Conservation (phyloP, 805 yeast genomes). For the Candida vartiovaarae region DNA sequence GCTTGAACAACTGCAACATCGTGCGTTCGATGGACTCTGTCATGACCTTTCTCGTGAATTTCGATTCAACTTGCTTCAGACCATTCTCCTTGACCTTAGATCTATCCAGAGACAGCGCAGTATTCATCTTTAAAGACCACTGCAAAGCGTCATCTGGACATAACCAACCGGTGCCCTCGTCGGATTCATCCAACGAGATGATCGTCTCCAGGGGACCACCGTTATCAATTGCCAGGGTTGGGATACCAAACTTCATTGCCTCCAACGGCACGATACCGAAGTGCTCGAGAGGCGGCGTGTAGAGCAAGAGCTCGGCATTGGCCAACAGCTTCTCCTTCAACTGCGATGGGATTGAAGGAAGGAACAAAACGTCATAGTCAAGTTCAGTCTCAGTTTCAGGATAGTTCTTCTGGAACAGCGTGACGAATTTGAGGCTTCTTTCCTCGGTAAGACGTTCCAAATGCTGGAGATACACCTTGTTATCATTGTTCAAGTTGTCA, state of each 20-base stretch:
- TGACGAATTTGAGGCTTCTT: slow-evolving; percentile 38
- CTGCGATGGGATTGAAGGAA: slow-evolving; percentile 70
- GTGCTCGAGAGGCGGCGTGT: slow-evolving; percentile 90
- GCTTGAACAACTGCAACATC: slow-evolving; percentile 25
- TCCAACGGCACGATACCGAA: slow-evolving; percentile 98
- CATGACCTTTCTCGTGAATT: slow-evolving; percentile 34
- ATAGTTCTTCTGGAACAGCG: slow-evolving; percentile 29
- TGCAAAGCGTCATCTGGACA: slow-evolving; percentile 37
- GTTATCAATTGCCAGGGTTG: slow-evolving; percentile 77
- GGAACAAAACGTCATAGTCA: slow-evolving; percentile 49
- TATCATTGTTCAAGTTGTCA: slow-evolving; percentile 69
- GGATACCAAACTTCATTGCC: slow-evolving; percentile 78
- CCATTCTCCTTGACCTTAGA: slow-evolving; percentile 24
- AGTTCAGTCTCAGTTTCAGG: slow-evolving; percentile 2
- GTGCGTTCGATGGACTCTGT: slow-evolving; percentile 30
- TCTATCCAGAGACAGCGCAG: slow-evolving; percentile 26
- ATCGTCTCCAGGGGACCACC: slow-evolving; percentile 92
- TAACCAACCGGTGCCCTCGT: slow-evolving; percentile 57
- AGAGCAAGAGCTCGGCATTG: slow-evolving; percentile 54
- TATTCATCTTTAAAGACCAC: slow-evolving; percentile 50
- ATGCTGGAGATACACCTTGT: slow-evolving; percentile 61
- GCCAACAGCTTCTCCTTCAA: slow-evolving; percentile 58
- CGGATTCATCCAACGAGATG: slow-evolving; percentile 26
- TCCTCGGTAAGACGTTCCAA: slow-evolving; percentile 43
- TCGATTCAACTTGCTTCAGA: slow-evolving; percentile 22